Evolutionary conservation across 2,329 filamentous ascomycete genomes (phyloP).

Genomic region (Ceratocystis smalleyi): DNA sequence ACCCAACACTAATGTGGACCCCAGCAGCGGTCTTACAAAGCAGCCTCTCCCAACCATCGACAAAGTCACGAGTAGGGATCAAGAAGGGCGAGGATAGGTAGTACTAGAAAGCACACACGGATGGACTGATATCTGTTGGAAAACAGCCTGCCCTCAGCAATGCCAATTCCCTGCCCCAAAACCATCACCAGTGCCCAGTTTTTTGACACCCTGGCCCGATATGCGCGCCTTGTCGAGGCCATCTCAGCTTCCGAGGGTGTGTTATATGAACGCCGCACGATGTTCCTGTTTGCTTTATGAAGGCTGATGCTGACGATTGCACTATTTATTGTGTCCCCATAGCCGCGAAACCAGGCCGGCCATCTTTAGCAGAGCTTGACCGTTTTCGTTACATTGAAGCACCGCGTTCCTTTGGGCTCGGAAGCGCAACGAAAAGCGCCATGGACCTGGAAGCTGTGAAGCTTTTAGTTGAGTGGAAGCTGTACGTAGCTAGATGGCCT

Average conservation of each 20-base stretch:
- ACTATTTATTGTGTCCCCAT: not conserved
- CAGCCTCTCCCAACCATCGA: not conserved
- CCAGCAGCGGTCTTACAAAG: not conserved
- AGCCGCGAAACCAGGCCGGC: conserved; percentile 34
- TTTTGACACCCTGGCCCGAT: conserved; percentile 6
- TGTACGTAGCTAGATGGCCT: conserved; percentile 32
- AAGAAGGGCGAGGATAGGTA: no score
- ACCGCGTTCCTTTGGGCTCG: conserved; percentile 29
- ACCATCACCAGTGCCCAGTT: conserved; percentile 10
- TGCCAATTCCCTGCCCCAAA: not conserved
- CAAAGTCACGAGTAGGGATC: no score
- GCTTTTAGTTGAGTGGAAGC: conserved; percentile 53
- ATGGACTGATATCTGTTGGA: no score
- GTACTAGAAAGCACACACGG: no score
- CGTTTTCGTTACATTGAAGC: conserved; percentile 42
- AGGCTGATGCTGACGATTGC: not conserved
- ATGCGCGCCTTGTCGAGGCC: conserved; percentile 5
- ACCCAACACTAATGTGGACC: not conserved
- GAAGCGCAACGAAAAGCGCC: conserved; percentile 20
- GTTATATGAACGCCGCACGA: not conserved
- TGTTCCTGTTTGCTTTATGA: not conserved
- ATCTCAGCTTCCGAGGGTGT: conserved; percentile 12
- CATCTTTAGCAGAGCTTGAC: conserved; percentile 43
- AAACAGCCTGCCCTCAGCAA: not conserved
- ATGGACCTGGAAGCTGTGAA: conserved; percentile 45